Conservation (phyloP, 2,329 filamentous ascomycete species). For the Fusarium guadeloupense region DNA sequence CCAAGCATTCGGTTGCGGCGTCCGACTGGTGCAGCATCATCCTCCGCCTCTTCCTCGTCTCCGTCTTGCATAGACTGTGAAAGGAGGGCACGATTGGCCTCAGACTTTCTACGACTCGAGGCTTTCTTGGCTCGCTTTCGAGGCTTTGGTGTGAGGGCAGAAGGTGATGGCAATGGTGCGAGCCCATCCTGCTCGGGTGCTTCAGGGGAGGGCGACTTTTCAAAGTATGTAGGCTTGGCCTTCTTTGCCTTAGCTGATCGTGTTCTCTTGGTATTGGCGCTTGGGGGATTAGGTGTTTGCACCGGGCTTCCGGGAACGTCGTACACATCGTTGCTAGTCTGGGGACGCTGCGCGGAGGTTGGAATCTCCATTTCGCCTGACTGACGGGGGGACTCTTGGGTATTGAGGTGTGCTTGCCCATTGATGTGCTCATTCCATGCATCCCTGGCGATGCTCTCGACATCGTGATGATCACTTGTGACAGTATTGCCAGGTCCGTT, state of each 20-base stretch:
- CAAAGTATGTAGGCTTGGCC: slow-evolving; percentile 59
- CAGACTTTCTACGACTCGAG: slow-evolving; percentile 39
- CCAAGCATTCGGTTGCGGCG: slow-evolving; percentile 41
- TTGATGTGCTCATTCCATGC: slow-evolving; percentile 50
- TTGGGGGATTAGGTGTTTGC: slow-evolving; percentile 33
- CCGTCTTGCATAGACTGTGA: slow-evolving; percentile 38
- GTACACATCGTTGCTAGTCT: slow-evolving; percentile 35
- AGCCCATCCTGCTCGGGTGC: slow-evolving; percentile 30
- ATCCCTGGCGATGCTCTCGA: slow-evolving; percentile 47
- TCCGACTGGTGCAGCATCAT: slow-evolving; percentile 17
- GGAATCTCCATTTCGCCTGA: slow-evolving; percentile 23
- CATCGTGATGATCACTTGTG: slow-evolving; percentile 34
- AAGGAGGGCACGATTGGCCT: slow-evolving; percentile 26
- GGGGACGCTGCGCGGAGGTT: slow-evolving; percentile 31
- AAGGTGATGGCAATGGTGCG: slow-evolving; percentile 46
- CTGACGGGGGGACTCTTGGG: slow-evolving; percentile 13
- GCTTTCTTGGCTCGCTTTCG: slow-evolving; percentile 45
- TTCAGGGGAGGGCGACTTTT: slow-evolving; percentile 43
- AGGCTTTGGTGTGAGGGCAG: slow-evolving; percentile 46
- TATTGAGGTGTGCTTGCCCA: slow-evolving; percentile 37
- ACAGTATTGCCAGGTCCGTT: slow-evolving; percentile 10
- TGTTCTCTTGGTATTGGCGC: slow-evolving; percentile 39
- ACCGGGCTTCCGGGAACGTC: slow-evolving; percentile 40
- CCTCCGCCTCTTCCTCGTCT: slow-evolving; percentile 32
- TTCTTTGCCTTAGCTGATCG: slow-evolving; percentile 56